Conservation (phyloP, 495 filamentous ascomycete genomes). For the Aspergillus wentii region DNA sequence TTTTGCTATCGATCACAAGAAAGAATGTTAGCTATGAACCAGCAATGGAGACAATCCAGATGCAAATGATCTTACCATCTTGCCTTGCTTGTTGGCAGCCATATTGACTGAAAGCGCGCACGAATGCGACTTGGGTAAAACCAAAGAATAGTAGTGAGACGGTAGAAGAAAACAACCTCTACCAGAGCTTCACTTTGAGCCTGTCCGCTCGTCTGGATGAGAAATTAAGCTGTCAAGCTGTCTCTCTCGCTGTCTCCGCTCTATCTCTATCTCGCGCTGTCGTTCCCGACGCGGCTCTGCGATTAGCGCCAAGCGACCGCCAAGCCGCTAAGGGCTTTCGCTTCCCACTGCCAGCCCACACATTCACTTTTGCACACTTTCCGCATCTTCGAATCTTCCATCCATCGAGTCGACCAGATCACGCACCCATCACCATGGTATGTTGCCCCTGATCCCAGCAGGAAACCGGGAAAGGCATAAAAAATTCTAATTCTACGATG, state of each 20-base stretch:
- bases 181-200: slow-evolving; percentile 16
- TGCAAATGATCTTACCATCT: slow-evolving; percentile 99
- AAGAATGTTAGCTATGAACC: slow-evolving; percentile 62
- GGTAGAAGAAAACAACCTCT: slow-evolving; percentile 21
- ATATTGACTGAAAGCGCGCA: slow-evolving; percentile 60
- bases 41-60: slow-evolving; percentile 27
- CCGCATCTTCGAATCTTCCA: slow-evolving; percentile 24
- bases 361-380: slow-evolving; percentile 37
- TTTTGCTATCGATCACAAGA: slow-evolving; percentile 65
- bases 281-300: slow-evolving; percentile 22
- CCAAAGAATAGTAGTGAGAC: slow-evolving; percentile 47
- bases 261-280: too few relatives aligned
- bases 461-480: slow-evolving; percentile 11
- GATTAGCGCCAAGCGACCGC: slow-evolving; percentile 19
- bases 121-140: slow-evolving; percentile 60
- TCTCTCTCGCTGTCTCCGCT: slow-evolving; percentile 2
- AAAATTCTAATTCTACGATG: slow-evolving; percentile 22
- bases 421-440: slow-evolving; percentile 49
- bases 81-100: slow-evolving; percentile 90
- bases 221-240: slow-evolving; percentile 4
- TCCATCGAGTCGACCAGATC: slow-evolving; percentile 42
- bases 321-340: slow-evolving; percentile 39
- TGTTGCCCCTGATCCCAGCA: slow-evolving; percentile 12
- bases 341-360: slow-evolving; percentile 40
- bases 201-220: slow-evolving; percentile 8